Conservation (phyloP, 108 stramenopile genomes). For the Cyclostephanos tholiformis region DNA sequence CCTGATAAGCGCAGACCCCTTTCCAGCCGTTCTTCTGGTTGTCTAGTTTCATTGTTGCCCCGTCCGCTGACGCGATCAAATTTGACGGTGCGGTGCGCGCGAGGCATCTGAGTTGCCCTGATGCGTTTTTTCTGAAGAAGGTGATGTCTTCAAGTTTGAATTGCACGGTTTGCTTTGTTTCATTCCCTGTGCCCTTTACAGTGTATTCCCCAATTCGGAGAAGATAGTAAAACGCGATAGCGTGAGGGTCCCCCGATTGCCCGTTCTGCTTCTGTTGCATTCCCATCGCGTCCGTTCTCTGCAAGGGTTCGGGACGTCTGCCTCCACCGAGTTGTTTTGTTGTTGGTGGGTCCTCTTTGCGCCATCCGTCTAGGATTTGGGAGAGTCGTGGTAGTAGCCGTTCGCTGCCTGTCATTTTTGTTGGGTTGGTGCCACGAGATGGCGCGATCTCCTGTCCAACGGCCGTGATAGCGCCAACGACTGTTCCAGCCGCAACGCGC, state of each 20-base stretch:
- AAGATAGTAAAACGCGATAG: conserved; percentile 15
- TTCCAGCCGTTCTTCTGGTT: conserved; percentile 20
- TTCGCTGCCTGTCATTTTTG: background rate
- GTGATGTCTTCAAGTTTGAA: conserved; percentile 3
- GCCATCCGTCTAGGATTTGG: background rate
- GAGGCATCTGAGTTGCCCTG: background rate
- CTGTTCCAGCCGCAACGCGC: conserved; percentile 17
- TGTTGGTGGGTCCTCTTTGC: conserved; percentile 21
- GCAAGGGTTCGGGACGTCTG: conserved; percentile 16
- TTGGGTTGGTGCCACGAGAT: conserved; percentile 3
- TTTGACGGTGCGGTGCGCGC: background rate
- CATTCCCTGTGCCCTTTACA: background rate
- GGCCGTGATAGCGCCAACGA: conserved; percentile 10
- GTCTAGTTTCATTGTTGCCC: background rate
- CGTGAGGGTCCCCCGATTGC: conserved; percentile 2
- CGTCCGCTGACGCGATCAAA: background rate
- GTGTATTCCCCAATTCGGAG: conserved; percentile 25
- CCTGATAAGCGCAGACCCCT: conserved; percentile 10
- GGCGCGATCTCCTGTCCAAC: conserved; percentile 18
- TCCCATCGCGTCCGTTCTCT: background rate
- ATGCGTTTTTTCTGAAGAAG: background rate
- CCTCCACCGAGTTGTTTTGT: conserved; percentile 16
- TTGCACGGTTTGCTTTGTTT: conserved; percentile 12
- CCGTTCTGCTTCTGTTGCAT: background rate
- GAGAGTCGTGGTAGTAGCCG: background rate